Evolutionary conservation across 352 stramenopile genomes (phyloP).

Genomic region (Phytophthora podocarpi): DNA sequence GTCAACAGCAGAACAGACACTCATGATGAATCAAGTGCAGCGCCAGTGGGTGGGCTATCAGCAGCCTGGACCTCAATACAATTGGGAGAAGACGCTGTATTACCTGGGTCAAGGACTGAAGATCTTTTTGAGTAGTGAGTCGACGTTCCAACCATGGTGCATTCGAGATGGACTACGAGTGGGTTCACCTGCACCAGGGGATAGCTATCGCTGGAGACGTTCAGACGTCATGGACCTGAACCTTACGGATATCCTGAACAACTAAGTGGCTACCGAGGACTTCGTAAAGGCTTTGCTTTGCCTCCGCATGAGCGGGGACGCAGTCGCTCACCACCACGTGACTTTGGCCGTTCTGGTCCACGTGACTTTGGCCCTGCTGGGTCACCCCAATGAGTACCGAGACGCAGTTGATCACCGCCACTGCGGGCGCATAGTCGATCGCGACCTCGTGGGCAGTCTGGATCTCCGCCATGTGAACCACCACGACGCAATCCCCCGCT

Average conservation of each 20-base stretch:
- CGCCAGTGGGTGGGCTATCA: constrained; percentile 1
- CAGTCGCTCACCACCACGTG: too few relatives aligned
- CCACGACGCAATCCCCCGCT: too few relatives aligned
- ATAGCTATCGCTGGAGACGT: background rate
- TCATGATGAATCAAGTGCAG: too few relatives aligned
- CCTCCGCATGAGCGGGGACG: too few relatives aligned
- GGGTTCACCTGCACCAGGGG: background rate
- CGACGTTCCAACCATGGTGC: background rate
- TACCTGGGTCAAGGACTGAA: constrained; percentile 6
- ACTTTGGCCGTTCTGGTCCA: too few relatives aligned
- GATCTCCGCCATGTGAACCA: too few relatives aligned
- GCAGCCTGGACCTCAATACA: background rate
- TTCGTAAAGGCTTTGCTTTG: too few relatives aligned
- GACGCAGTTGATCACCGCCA: background rate
- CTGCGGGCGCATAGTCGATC: background rate
- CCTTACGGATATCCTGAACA: too few relatives aligned
- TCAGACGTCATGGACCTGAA: background rate
- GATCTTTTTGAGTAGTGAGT: too few relatives aligned
- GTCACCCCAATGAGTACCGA: background rate
- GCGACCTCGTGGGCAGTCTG: background rate
- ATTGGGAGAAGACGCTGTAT: constrained; percentile 1
- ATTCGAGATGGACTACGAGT: background rate
- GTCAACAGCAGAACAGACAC: too few relatives aligned
- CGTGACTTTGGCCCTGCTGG: too few relatives aligned
- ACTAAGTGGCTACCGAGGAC: background rate